These are phyloP conservation scores for Cryomyces antarcticus DNA, from an alignment of 495 filamentous ascomycete genomes.

Conservation along the genomic window DNA sequence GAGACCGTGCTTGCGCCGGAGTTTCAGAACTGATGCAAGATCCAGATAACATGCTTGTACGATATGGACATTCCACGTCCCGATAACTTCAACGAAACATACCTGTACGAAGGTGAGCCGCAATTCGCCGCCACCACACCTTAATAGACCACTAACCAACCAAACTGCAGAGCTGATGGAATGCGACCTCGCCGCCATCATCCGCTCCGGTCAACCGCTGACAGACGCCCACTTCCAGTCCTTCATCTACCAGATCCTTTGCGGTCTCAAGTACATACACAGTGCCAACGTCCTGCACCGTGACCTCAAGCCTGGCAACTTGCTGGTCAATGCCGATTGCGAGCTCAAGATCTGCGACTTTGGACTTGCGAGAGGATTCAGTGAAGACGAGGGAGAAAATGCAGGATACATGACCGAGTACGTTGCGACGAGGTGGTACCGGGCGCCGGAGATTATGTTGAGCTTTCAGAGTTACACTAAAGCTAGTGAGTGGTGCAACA, in stretches of 20 bases:
- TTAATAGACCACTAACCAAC: not conserved
- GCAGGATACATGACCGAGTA: slow-evolving; percentile 99
- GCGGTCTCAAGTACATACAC: slow-evolving; percentile 97
- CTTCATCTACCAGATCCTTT: slow-evolving; percentile 99
- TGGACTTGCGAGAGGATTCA: slow-evolving; percentile 74
- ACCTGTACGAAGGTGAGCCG: slow-evolving; percentile 94
- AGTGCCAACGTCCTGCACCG: slow-evolving; percentile 96
- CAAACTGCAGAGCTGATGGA: slow-evolving; percentile 74
- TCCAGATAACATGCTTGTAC: slow-evolving; percentile 91
- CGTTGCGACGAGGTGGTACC: slow-evolving; percentile 97
- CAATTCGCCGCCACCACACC: slow-evolving; percentile 2
- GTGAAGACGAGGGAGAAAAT: slow-evolving; percentile 85
- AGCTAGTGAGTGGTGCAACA: slow-evolving; percentile 38
- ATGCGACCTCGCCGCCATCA: slow-evolving; percentile 95
- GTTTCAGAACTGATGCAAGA: not conserved
- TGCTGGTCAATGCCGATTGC: slow-evolving; percentile 95
- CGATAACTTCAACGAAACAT: slow-evolving; percentile 97
- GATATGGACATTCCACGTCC: slow-evolving; percentile 98
- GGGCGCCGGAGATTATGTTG: slow-evolving; percentile 99
- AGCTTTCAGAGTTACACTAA: slow-evolving; percentile 99
- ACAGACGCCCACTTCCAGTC: slow-evolving; percentile 99
- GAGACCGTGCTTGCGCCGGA: not conserved
- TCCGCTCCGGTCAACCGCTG: slow-evolving; percentile 90
- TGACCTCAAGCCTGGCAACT: slow-evolving; percentile 91
- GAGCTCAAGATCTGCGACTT: slow-evolving; percentile 99